These are phyloP conservation scores for Cryptococcus sp. DNA, from an alignment of 1,284 basidiomycete genomes.

Conservation along the genomic window DNA sequence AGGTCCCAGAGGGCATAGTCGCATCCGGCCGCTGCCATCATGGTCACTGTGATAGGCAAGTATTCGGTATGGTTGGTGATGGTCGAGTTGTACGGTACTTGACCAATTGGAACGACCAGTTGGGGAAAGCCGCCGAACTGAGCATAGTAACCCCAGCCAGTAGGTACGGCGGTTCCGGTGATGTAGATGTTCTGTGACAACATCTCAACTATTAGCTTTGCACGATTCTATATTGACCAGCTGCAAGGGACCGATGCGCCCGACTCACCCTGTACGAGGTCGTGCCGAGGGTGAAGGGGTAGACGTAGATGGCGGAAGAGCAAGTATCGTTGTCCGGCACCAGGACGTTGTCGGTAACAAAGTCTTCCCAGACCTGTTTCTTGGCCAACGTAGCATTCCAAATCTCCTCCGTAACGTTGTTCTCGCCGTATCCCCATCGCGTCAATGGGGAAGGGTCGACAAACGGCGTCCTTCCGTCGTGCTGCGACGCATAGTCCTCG, in stretches of 20 bases:
- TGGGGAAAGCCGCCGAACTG: conserved; percentile 45
- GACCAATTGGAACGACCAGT: conserved; percentile 55
- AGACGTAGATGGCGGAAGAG: conserved; percentile 52
- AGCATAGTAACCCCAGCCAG: conserved; percentile 46
- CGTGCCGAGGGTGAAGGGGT: conserved; percentile 42
- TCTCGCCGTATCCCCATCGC: conserved; percentile 51
- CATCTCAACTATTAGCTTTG: too few species aligned
- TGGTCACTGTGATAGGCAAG: conserved; percentile 54
- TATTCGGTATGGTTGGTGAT: conserved; percentile 53
- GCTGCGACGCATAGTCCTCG: conserved; percentile 48
- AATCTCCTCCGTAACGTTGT: conserved; percentile 23
- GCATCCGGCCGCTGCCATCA: conserved; percentile 53
- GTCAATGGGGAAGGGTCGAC: conserved; percentile 50
- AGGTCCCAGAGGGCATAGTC: conserved; percentile 55
- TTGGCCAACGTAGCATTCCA: conserved; percentile 22
- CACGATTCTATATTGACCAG: too few species aligned
- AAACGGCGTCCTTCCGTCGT: conserved; percentile 53
- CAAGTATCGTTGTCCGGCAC: conserved; percentile 45
- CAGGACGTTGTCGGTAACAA: conserved; percentile 49
- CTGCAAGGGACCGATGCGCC: too few species aligned
- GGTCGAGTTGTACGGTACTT: conserved; percentile 54
- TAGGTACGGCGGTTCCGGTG: conserved; percentile 18
- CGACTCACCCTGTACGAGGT: too few species aligned
- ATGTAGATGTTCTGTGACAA: conserved; percentile 26
- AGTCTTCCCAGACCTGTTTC: conserved; percentile 48